phyloP scores from a whole-genome alignment of 2,329 filamentous ascomycete species.

The Didymosphaeria variabile region DNA sequence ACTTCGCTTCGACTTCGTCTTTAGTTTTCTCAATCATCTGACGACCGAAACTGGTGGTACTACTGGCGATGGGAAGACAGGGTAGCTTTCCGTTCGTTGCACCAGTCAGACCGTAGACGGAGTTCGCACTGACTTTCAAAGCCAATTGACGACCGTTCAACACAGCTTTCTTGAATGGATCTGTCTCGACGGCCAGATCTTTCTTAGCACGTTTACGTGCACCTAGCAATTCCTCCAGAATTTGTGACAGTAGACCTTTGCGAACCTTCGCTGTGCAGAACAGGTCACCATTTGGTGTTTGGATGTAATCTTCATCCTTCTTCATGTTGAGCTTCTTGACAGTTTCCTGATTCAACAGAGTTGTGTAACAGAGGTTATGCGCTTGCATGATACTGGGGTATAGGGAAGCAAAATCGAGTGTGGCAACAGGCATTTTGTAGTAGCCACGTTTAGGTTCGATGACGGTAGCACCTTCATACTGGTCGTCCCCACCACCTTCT shows the following conservation, averaged over 20 bases:
- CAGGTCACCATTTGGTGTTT: conserved; percentile 92
- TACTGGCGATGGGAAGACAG: conserved; percentile 93
- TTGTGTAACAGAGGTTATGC: conserved; percentile 98
- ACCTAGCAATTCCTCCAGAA: conserved; percentile 90
- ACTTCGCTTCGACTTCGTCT: conserved; percentile 88
- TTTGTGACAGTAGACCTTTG: conserved; percentile 92
- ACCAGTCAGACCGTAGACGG: conserved; percentile 95
- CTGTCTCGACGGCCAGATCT: conserved; percentile 86
- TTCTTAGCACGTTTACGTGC: conserved; percentile 95
- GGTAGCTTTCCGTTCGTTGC: conserved; percentile 96
- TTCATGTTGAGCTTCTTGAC: conserved; percentile 79
- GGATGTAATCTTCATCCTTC: conserved; percentile 94
- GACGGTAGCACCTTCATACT: conserved; percentile 97
- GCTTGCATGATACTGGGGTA: conserved; percentile 99
- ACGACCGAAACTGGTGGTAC: conserved; percentile 94
- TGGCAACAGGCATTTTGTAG: conserved; percentile 94
- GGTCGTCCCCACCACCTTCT: conserved; percentile 75
- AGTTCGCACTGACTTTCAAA: conserved; percentile 96
- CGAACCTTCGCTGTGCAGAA: conserved; percentile 89
- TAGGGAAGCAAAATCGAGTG: conserved; percentile 96
- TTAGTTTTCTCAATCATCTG: conserved; percentile 99
- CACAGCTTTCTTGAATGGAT: conserved; percentile 97
- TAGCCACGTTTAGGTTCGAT: conserved; percentile 95
- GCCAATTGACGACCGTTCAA: conserved; percentile 96
- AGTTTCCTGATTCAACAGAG: conserved; percentile 79